A percentile compares a stretch with the other conserved stretches of the same genome.
phyloP scores from a whole-genome alignment of 306 rosid genomes.

The Vicia faba region DNA sequence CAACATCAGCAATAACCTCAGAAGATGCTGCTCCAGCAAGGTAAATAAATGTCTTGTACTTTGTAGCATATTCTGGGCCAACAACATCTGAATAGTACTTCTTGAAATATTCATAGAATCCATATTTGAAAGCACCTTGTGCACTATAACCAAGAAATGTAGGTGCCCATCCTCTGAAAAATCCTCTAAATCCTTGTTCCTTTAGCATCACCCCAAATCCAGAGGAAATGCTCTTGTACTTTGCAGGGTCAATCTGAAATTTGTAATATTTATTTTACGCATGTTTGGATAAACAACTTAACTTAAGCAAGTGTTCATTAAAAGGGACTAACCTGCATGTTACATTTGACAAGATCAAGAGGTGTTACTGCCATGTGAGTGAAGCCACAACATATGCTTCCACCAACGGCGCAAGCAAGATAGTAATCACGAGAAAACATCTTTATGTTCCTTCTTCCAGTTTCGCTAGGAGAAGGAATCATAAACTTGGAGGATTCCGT shows the following conservation, averaged over 20 bases:
- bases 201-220: constrained; percentile 76
- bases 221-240: constrained; percentile 72
- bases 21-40: constrained; percentile 95
- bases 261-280: not conserved
- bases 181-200: constrained; percentile 85
- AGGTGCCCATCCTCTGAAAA: constrained; percentile 92
- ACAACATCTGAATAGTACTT: constrained; percentile 89
- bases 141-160: constrained; percentile 89
- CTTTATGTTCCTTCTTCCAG: constrained; percentile 44
- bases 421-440: constrained; percentile 84
- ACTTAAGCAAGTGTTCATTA: not conserved
- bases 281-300: not conserved
- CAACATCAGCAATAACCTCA: constrained; percentile 89
- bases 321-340: constrained; percentile 66
- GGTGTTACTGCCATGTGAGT: constrained; percentile 91
- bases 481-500: constrained; percentile 18
- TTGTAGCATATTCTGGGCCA: constrained; percentile 83
- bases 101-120: constrained; percentile 84
- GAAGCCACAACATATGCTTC: constrained; percentile 81
- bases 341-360: constrained; percentile 93
- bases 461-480: constrained; percentile 66
- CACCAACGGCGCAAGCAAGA: constrained; percentile 73
- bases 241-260: constrained; percentile 75
- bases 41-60: constrained; percentile 94
- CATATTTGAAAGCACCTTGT: constrained; percentile 96